Conservation (phyloP, 2,329 filamentous ascomycete species). For the Colletotrichum endophyticum region DNA sequence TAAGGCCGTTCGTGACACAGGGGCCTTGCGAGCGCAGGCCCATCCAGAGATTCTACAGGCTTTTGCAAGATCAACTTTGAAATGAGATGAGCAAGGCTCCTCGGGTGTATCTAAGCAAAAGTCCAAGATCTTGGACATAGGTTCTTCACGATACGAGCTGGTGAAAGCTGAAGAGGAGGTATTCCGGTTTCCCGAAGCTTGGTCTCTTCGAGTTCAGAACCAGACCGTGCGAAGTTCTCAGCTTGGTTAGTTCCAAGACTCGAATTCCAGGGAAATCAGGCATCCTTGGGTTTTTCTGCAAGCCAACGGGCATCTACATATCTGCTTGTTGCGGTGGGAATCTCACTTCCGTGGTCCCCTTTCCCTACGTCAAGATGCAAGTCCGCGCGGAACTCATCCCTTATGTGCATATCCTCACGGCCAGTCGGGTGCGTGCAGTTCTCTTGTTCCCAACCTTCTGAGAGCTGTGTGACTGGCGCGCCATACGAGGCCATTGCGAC, state of each 20-base stretch:
- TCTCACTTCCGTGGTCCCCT: background rate
- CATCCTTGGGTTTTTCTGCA: slow-evolving; percentile 3
- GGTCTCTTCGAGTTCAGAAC: background rate
- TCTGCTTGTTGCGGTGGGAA: background rate
- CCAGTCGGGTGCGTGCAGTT: slow-evolving; percentile 16
- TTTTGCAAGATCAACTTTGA: background rate
- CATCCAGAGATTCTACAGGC: background rate
- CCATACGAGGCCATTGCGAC: slow-evolving; percentile 41
- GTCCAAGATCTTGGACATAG: background rate
- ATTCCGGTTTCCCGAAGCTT: background rate
- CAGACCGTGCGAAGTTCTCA: background rate
- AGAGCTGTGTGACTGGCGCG: slow-evolving; percentile 9
- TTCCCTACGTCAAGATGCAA: background rate
- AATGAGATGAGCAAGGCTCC: background rate
- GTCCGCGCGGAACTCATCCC: background rate
- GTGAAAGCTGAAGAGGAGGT: background rate
- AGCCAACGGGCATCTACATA: slow-evolving; percentile 17
- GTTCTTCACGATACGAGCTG: background rate
- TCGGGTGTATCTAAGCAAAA: background rate
- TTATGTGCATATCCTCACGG: background rate
- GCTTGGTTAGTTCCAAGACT: background rate
- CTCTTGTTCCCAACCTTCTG: slow-evolving; percentile 1
- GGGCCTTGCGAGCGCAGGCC: background rate
- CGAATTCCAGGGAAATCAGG: background rate
- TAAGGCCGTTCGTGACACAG: slow-evolving; percentile 16